A percentile compares a stretch with the other conserved stretches of the same genome.
These are phyloP conservation scores for Grammothele lineata DNA, from an alignment of 768 basidiomycete species.

Conservation along the genomic window DNA sequence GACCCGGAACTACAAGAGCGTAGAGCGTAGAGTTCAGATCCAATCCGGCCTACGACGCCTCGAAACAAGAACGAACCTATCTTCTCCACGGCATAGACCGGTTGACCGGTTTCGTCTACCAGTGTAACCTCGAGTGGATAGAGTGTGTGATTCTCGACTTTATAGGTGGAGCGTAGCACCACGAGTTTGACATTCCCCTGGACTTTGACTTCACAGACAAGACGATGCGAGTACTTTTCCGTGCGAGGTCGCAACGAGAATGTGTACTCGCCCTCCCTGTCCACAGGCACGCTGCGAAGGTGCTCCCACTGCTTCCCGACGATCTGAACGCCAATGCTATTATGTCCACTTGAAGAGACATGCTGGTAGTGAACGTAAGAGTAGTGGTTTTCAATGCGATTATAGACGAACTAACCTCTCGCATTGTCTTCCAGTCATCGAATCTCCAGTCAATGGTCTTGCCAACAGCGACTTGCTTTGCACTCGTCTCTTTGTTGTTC, in stretches of 20 bases:
- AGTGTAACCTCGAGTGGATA: slow-evolving; percentile 91
- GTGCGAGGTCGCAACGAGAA: slow-evolving; percentile 80
- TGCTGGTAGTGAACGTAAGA: too few species aligned
- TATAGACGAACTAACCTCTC: slow-evolving; percentile 59
- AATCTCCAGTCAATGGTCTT: slow-evolving; percentile 91
- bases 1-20: slow-evolving; percentile 61
- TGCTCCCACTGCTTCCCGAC: slow-evolving; percentile 87
- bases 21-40: not conserved
- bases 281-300: slow-evolving; percentile 83
- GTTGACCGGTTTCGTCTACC: slow-evolving; percentile 81
- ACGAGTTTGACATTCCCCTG: slow-evolving; percentile 92
- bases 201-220: slow-evolving; percentile 87
- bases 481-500: slow-evolving; percentile 41
- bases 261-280: slow-evolving; percentile 87
- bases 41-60: not conserved
- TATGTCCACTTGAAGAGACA: slow-evolving; percentile 55
- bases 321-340: slow-evolving; percentile 83
- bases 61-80: slow-evolving; percentile 46
- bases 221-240: slow-evolving; percentile 69
- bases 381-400: too few species aligned
- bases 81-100: slow-evolving; percentile 76
- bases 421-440: slow-evolving; percentile 90
- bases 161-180: slow-evolving; percentile 88
- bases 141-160: slow-evolving; percentile 85
- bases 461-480: slow-evolving; percentile 65